Evolutionary conservation across 805 yeast species (phyloP).

Genomic region (Vanderwaltozyma yarrowii): DNA sequence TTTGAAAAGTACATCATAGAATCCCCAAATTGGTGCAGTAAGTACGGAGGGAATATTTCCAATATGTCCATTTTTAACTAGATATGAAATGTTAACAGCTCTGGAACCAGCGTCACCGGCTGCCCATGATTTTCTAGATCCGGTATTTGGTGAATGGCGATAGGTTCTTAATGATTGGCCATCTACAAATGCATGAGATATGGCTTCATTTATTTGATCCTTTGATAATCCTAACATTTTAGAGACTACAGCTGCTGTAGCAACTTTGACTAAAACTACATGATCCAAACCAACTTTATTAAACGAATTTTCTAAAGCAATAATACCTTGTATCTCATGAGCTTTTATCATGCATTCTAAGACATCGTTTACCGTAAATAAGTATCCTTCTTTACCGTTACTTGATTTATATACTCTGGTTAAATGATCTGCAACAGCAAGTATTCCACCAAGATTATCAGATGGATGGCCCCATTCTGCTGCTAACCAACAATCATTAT

Average conservation of each 20-base stretch:
- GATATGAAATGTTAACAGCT: conserved; percentile 46
- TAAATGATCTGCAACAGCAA: conserved; percentile 48
- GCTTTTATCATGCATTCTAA: conserved; percentile 52
- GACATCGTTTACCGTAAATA: conserved; percentile 40
- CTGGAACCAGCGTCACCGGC: conserved; percentile 55
- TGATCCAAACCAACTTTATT: conserved; percentile 52
- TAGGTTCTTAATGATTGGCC: conserved; percentile 51
- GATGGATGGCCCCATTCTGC: conserved; percentile 67
- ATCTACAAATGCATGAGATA: conserved; percentile 53
- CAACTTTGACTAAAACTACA: conserved; percentile 48
- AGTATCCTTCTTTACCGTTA: conserved; percentile 31
- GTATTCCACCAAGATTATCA: conserved; percentile 49
- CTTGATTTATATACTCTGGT: conserved; percentile 36
- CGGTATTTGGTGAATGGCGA: conserved; percentile 56
- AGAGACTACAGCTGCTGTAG: conserved; percentile 51
- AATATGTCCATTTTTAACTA: conserved; percentile 42
- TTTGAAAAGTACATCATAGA: conserved; percentile 49
- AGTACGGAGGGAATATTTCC: conserved; percentile 48
- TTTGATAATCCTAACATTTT: conserved; percentile 40
- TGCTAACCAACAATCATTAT: conserved; percentile 56
- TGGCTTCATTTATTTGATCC: conserved; percentile 44
- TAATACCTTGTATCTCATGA: conserved; percentile 51
- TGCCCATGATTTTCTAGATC: conserved; percentile 57
- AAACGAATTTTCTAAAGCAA: conserved; percentile 51
- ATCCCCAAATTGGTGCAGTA: conserved; percentile 53